phyloP scores from a whole-genome alignment of 192 early-diverging fungal species.

The Coemansia sp. region DNA sequence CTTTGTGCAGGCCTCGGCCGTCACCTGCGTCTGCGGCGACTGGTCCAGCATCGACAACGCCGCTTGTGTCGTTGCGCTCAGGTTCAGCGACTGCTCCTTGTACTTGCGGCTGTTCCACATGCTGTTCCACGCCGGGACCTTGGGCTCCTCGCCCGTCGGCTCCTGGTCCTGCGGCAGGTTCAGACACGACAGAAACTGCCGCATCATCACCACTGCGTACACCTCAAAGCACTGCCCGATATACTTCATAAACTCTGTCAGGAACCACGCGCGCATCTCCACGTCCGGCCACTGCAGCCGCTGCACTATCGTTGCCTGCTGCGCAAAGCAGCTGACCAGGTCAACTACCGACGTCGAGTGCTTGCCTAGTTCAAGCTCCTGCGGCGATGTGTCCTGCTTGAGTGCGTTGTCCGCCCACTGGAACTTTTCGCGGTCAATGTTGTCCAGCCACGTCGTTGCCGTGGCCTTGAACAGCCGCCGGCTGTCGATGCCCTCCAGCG shows the following conservation, averaged over 20 bases:
- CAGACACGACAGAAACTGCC: constrained; percentile 39
- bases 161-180: constrained; percentile 5
- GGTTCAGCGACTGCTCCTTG: constrained; percentile 40
- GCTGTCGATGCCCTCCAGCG: constrained; percentile 28
- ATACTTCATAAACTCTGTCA: constrained; percentile 47
- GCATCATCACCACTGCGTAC: constrained; percentile 48
- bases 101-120: constrained; percentile 51
- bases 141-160: constrained; percentile 1
- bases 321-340: constrained; percentile 43
- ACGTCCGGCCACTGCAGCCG: constrained; percentile 50
- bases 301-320: constrained; percentile 39
- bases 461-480: constrained; percentile 42
- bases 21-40: constrained; percentile 29
- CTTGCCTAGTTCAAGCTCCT: constrained; percentile 35
- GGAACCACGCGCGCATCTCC: constrained; percentile 41
- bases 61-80: constrained; percentile 31
- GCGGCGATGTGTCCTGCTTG: constrained; percentile 38
- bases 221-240: constrained; percentile 39
- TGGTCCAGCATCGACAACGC: constrained; percentile 44
- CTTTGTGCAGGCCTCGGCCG: constrained; percentile 42
- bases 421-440: constrained; percentile 36
- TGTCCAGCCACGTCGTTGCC: constrained; percentile 26
- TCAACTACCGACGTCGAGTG: constrained; percentile 56
- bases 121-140: constrained; percentile 34
- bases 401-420: constrained; percentile 46